Evolutionary conservation across 2,329 filamentous ascomycete genomes (phyloP), one percentile per base, ranked within the genome.

Genomic region (Didymellaceae sp.): DNA sequence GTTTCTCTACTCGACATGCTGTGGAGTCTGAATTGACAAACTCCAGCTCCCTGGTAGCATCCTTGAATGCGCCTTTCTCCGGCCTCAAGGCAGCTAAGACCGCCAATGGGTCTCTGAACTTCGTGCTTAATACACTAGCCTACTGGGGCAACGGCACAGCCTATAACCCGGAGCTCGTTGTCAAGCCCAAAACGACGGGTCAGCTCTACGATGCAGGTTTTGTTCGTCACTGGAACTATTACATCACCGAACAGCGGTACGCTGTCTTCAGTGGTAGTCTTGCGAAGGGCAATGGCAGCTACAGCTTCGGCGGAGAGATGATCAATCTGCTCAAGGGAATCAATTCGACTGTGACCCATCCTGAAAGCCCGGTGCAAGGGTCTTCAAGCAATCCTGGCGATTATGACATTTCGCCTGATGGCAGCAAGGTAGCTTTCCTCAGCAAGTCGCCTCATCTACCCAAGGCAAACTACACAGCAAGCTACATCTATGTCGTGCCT

Each of bases 161-260:
- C 24, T 87, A 87, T 74, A 89, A 88, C 68, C 77, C 83, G 6
- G 79, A 85, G 33, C 77, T 80, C 5, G 85, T 82, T 17, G 75
- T 80, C 44, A 82, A 83, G 60, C 77, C 82, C 1, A 74, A 80
- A 21, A 87, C 85, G 28, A 81, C 82, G 2, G 90, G 84, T 20
- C 86, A 84, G 63, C 80, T 91, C 18, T 94, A 94, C 68, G 83
- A 85, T 22, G 84, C 82, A 44, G 83, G 91, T 37, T 94, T 89
- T 63, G 87, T 90, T 24, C 84, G 90, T 17, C 89, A 95, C 66
- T 95, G 90, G 90, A 89, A 95, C 69, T 73, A 80, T 9, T 95
- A 88, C 75, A 78, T 86, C 30, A 84, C 82, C 1, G 81, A 85
- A 28, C 86, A 90, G 63, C 84, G 82, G 54, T 87, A 86, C 63